Base-by-base conservation (phyloP, 257 asterid species). In the Leptodermis oblonga region DNA sequence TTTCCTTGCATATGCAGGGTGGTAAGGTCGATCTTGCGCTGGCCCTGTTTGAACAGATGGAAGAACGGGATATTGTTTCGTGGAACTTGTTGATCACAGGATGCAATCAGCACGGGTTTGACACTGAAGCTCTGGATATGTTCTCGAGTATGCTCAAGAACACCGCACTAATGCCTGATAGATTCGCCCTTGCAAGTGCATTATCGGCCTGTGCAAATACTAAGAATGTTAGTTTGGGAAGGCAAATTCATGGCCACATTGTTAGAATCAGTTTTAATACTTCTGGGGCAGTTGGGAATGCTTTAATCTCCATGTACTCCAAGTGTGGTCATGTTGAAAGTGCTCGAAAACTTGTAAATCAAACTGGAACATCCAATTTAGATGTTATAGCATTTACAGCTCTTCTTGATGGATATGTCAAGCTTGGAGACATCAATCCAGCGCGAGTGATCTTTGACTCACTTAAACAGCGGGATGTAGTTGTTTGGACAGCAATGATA, bases 11-110 rank as follows among this genome's bases (percentile, higher is more conserved):
- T 73, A 88, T 90, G 87, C 89, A 81, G 69, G 71, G 48, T 64
- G 96, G 92, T 42, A 75, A 51, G 74, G 78, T 86, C 17, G 90
- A 86, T 37, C 82, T 33, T 13, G 96, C 97, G 0, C 36, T 76
- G 70, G 82, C 75, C 22, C 90, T 75, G 69, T 92, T 92, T 48
- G 78, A 80, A 74, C 83, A 70, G 75, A 90, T 92, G 98, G 58
- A 78, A 36, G 90, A 86, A 59, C 83, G 79, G 4, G 95, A 92
- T 70, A 74, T 80, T 58, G 80, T 92, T 71, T 84, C 98, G 3
- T 92, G 98, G 98, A 92, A 92, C 60, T 76, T 88, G 17, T 82
- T 92, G 86, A 81, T 92, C 73, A 79, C 98, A 0, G 98, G 98
- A 56, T 86, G 78, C 76, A 88, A 85, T 73, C 92, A 86, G 79